phyloP scores from a whole-genome alignment of 2,329 filamentous ascomycete genomes.

The Cladosporium sp. region DNA sequence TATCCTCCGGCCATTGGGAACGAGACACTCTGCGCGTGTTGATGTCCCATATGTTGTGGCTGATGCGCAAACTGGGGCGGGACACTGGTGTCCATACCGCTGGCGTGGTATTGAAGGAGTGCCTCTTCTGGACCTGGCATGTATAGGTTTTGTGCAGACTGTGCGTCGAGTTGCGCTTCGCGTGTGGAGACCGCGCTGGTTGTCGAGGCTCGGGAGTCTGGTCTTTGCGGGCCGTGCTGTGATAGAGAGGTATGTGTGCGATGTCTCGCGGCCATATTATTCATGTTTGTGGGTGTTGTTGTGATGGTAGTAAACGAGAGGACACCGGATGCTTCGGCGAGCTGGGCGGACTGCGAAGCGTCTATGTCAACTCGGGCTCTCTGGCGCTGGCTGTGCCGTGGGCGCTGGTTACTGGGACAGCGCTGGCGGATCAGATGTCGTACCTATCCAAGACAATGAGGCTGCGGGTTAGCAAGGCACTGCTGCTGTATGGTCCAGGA shows the following conservation, averaged over 20 bases:
- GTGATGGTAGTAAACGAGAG: conserved; percentile 3
- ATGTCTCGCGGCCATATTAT: conserved; percentile 26
- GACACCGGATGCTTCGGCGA: conserved; percentile 13
- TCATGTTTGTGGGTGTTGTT: conserved; percentile 7
- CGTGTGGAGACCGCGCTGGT: conserved; percentile 38
- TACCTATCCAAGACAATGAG: conserved; percentile 19
- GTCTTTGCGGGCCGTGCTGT: conserved; percentile 31
- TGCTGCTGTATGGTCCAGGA: conserved; percentile 12
- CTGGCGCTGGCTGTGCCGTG: not conserved
- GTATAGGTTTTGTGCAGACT: conserved; percentile 25
- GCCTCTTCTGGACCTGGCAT: conserved; percentile 34
- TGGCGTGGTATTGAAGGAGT: conserved; percentile 36
- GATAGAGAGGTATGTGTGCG: conserved; percentile 31
- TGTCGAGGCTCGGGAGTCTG: conserved; percentile 39
- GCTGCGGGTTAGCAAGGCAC: conserved; percentile 12
- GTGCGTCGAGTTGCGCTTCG: conserved; percentile 33
- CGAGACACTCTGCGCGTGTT: conserved; percentile 27
- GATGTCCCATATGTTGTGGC: conserved; percentile 27
- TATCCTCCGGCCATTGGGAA: conserved; percentile 31
- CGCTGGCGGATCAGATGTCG: conserved; percentile 11
- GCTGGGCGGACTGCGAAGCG: conserved; percentile 17
- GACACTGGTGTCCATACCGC: conserved; percentile 26
- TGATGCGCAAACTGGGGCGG: conserved; percentile 19
- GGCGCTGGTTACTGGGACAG: conserved; percentile 14
- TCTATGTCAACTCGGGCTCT: conserved; percentile 15